Evolutionary conservation across 306 rosid species (phyloP), one percentile per base, ranked within the genome.

Genomic region (Vicia sativa): DNA sequence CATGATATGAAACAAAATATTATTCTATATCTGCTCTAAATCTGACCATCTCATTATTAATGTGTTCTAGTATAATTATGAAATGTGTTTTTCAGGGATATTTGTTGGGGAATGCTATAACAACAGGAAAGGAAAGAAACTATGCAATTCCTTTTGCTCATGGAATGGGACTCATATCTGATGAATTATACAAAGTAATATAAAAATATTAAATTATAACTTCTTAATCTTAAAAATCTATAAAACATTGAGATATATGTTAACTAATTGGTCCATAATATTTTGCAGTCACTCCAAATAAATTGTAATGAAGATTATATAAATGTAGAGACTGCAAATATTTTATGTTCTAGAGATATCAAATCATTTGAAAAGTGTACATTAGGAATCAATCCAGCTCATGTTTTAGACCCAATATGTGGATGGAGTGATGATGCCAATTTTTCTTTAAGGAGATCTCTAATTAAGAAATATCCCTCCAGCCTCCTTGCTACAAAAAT

Each of bases 101-200:
- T 68, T 6, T 82, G 60, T 41, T 76, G 7, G 95, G 95, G 45
- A 86, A 87, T 65, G 62, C 89, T 5, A 0, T 2, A 4, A 87
- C 86, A 25, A 21, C 6, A n/a, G 0, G 14, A 14, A n/a, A 25
- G 1, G 58, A 58, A 8, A 2, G 0, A 7, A 78, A 81, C 19
- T 72, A 72, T 41, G 0, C 1, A 62, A 14, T 26, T 12, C 34
- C 87, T 63, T 74, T 73, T 74, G 82, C 89, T 76, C 90, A 84
- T 55, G 86, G 88, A 46, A 79, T 81, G 90, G 80, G 66, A 28
- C 79, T 91, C 38, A 86, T 91, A 62, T 83, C 92, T 9, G 83
- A 80, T 63, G 92, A 90, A 76, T 72, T 88, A 19, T 81, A 65
- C 0, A 19, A 69, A 74, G 95, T 86, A 62, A 55, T 57, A 21